Base-by-base conservation (phyloP, 2,329 filamentous ascomycete genomes). In the Trichoderma koningii region DNA sequence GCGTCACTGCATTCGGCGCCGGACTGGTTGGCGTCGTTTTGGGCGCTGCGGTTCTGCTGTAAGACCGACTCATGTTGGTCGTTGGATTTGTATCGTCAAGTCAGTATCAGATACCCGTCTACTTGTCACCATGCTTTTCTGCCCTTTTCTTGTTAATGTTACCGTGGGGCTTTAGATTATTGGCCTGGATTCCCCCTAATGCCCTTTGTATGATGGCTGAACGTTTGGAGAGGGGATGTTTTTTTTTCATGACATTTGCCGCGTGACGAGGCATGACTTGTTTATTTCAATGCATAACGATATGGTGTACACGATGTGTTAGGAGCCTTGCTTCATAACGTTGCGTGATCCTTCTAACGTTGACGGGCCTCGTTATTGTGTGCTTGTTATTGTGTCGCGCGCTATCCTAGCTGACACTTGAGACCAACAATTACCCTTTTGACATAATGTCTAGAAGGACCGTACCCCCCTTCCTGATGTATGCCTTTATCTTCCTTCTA, bases 11-110 rank as follows among this genome's bases (percentile, higher is more conserved):
- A 23, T 44, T 68, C 19, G 66, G 70, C 38, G 67, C 64, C 14
- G 56, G 57, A 9, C 44, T 71, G 41, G 68, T 66, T 7, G 67
- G 51, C 28, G 51, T 56, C 21, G 57, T 69, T 19, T 53, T 70
- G 19, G 50, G 64, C 21, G 42, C 67, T 57, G 67, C 68, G 9
- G 45, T 69, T 19, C 23, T 66, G n/a, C 53, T 71, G 61, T 71
- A 67, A 38, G 28, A 26, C 28, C 42, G 26, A 6, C 19, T 28
- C 30, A 50, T 34, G 21, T 34, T 47, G 15, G 42, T 34, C n/a
- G 12, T 52, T 34, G 41, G 48, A 48, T 21, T 56, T 42, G 48
- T 23, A 45, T 38, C 53, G 48, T 42, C 50, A 55, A 26, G 30
- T 23, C 34, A 61, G 50, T 50, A 63, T 65, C 42, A 45, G 55